Conservation (phyloP, 164 flowering plant species). For the Vitis cinerea region DNA sequence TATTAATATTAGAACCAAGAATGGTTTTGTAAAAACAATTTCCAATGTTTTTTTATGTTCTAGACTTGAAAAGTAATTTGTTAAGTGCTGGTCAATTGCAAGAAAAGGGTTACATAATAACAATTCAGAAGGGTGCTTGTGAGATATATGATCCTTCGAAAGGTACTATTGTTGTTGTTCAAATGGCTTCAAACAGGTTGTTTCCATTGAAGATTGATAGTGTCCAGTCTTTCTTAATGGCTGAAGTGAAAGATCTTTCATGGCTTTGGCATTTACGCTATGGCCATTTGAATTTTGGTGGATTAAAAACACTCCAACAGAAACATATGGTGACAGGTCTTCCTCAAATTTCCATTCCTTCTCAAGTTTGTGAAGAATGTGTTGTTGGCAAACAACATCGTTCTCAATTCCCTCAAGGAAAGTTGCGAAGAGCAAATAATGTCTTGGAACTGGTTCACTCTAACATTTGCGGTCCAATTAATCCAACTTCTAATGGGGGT, state of each 20-base stretch:
- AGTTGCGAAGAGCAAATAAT: slow-evolving; percentile 6
- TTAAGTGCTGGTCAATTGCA: not conserved
- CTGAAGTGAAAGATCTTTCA: too few relatives aligned
- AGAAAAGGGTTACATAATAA: not conserved
- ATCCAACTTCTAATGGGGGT: slow-evolving; percentile 8
- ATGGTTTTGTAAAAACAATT: slow-evolving; percentile 1
- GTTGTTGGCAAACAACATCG: slow-evolving; percentile 1
- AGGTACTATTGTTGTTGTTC: not conserved
- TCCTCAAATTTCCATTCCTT: slow-evolving; percentile 9
- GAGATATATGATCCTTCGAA: too few relatives aligned
- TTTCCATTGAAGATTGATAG: slow-evolving; percentile 14
- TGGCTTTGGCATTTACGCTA: too few relatives aligned
- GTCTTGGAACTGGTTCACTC: not conserved
- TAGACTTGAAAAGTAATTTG: slow-evolving; percentile 6
- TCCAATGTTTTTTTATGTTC: slow-evolving; percentile 6
- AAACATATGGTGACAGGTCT: not conserved
- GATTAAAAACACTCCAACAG: too few relatives aligned
- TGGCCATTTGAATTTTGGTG: too few relatives aligned
- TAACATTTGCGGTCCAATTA: slow-evolving; percentile 10
- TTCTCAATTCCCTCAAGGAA: slow-evolving; percentile 7
- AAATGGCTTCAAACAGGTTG: slow-evolving; percentile 9
- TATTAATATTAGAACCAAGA: slow-evolving; percentile 12
- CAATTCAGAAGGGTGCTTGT: not conserved
- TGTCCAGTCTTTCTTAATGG: not conserved
- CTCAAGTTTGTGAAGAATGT: not conserved